A percentile compares a stretch with the other conserved stretches of the same genome.
Evolutionary conservation across 78 protist species (phyloP).

Genomic region (Tieghemostelium lacteum): DNA sequence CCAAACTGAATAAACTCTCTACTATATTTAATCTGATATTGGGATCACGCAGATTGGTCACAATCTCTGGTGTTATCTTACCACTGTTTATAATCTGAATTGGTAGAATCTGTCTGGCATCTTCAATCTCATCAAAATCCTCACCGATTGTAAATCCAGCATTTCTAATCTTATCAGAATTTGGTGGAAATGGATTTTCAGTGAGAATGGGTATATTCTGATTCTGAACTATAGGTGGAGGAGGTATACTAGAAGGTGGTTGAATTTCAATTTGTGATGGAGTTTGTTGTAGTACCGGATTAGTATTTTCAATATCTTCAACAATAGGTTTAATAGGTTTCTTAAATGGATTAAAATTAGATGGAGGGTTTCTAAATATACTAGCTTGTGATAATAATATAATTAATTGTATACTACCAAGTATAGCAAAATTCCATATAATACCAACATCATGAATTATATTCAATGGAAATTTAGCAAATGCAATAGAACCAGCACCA

Average conservation of each 20-base stretch:
- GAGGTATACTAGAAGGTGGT: not conserved
- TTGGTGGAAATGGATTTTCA: not conserved
- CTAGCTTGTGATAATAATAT: conserved; percentile 17
- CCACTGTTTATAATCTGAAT: not conserved
- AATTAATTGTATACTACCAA: conserved; percentile 35
- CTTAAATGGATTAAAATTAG: conserved; percentile 5
- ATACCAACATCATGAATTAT: conserved; percentile 58
- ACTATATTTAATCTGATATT: no score
- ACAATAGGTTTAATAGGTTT: not conserved
- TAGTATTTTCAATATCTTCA: not conserved
- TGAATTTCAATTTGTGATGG: not conserved
- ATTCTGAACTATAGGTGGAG: not conserved
- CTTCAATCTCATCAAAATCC: not conserved
- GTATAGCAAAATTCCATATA: conserved; percentile 58
- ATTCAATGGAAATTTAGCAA: conserved; percentile 20
- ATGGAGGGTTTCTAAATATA: conserved; percentile 78
- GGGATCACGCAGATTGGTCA: not conserved
- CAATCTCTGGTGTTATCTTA: no score
- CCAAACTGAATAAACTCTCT: not conserved
- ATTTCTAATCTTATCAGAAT: not conserved
- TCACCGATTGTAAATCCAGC: no score
- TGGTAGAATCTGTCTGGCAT: not conserved
- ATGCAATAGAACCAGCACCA: conserved; percentile 85
- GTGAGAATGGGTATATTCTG: not conserved
- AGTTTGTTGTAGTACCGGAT: not conserved